phyloP scores from a whole-genome alignment of 139 green algal species.

The Desmodesmus armatus region DNA sequence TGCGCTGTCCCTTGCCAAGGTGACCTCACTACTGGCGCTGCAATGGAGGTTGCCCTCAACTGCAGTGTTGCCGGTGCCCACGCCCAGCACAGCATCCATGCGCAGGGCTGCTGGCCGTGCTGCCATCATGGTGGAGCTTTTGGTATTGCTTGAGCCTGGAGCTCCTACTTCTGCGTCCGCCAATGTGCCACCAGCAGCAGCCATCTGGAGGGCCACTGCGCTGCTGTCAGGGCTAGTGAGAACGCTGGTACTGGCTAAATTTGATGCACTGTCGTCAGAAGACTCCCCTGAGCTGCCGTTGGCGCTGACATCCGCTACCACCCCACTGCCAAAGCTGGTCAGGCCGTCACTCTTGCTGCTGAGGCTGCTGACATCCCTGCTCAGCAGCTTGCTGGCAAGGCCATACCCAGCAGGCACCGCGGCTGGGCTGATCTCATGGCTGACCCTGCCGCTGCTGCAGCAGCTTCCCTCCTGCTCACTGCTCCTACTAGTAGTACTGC shows the following conservation, averaged over 20 bases:
- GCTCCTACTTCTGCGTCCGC: too few relatives aligned
- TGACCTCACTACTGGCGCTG: too few relatives aligned
- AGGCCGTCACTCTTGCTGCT: neutral
- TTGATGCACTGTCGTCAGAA: too few relatives aligned
- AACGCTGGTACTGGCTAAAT: neutral
- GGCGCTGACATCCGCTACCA: neutral
- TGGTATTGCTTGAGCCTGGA: too few relatives aligned
- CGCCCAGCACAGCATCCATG: too few relatives aligned
- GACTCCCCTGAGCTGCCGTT: neutral
- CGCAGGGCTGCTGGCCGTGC: too few relatives aligned
- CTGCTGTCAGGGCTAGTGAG: neutral
- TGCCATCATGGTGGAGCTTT: too few relatives aligned
- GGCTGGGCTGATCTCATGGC: neutral
- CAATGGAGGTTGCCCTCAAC: too few relatives aligned
- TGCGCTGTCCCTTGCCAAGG: neutral
- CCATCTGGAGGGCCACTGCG: neutral
- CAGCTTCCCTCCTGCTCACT: neutral
- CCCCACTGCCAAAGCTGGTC: neutral
- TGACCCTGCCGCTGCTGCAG: neutral
- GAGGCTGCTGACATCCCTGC: neutral
- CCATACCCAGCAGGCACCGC: neutral
- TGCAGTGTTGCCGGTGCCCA: neutral
- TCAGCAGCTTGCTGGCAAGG: neutral
- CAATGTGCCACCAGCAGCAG: conserved; percentile 2
- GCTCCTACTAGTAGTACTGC: neutral